Evolutionary conservation across 192 early-diverging fungal genomes (phyloP).

Genomic region (Backusella australiensis): DNA sequence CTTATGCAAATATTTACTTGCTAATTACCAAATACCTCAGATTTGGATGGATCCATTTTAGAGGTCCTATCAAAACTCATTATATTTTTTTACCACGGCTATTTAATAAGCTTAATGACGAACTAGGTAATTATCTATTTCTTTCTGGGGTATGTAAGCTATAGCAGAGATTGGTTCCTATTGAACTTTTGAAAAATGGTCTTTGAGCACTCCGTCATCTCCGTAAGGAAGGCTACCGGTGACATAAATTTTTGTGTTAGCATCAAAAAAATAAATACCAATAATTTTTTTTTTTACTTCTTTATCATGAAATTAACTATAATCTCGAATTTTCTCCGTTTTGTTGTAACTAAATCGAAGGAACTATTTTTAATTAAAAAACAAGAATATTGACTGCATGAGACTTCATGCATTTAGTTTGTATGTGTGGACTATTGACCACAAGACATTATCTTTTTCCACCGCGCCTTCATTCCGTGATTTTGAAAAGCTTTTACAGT

Average conservation of each 20-base stretch:
- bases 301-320: background rate
- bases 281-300: background rate
- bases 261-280: background rate
- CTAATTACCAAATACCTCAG: background rate
- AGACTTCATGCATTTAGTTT: background rate
- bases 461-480: background rate
- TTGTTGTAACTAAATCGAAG: background rate
- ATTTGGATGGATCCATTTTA: background rate
- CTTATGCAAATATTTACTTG: background rate
- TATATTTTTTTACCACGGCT: background rate
- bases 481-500: background rate
- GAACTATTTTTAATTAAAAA: background rate
- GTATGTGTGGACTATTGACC: background rate
- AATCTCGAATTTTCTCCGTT: background rate
- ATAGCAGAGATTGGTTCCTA: background rate
- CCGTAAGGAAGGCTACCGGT: background rate
- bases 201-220: background rate
- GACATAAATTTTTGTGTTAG: background rate
- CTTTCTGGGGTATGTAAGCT: background rate
- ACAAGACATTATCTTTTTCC: background rate
- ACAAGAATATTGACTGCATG: background rate
- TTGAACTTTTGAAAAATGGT: background rate
- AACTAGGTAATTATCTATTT: background rate
- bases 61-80: background rate
- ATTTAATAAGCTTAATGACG: background rate